These are phyloP conservation scores for Aspergillus amoenus DNA, from an alignment of 2,329 filamentous ascomycete genomes.

Conservation along the genomic window DNA sequence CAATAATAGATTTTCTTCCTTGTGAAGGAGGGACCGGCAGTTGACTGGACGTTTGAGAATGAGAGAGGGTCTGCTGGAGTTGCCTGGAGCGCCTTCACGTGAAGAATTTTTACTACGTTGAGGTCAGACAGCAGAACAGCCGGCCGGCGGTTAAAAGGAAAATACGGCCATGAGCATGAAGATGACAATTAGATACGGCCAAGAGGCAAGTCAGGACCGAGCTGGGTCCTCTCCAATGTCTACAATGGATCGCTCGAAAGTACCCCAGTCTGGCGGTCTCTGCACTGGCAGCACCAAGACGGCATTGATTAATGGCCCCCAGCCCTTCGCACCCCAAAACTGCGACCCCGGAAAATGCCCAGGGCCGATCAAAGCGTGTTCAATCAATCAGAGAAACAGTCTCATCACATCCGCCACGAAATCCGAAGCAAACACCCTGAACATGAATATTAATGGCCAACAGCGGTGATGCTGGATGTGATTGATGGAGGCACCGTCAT, in stretches of 20 bases:
- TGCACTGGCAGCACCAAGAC: not conserved
- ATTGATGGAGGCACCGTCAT: not conserved
- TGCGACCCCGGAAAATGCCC: not conserved
- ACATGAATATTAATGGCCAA: not conserved
- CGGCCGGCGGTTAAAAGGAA: not conserved
- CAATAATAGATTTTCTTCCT: conserved; percentile 1
- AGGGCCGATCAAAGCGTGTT: not conserved
- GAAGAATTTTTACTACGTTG: conserved; percentile 4
- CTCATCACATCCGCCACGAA: not conserved
- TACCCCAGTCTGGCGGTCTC: not conserved
- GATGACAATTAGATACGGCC: not conserved
- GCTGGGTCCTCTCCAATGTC: not conserved
- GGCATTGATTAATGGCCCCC: not conserved
- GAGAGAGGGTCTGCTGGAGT: not conserved
- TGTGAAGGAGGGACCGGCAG: conserved; percentile 2
- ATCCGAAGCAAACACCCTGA: not conserved
- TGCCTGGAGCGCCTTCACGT: conserved; percentile 12
- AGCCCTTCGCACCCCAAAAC: not conserved
- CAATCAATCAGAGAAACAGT: not conserved
- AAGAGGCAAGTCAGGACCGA: conserved; percentile 4
- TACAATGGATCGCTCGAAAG: not conserved
- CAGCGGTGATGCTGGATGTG: not conserved
- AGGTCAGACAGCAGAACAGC: not conserved
- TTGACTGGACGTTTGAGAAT: conserved; percentile 2
- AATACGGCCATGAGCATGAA: not conserved